These are phyloP conservation scores for Pseudogymnoascus destructans DNA, from an alignment of 2,329 filamentous ascomycete genomes.

Conservation along the genomic window DNA sequence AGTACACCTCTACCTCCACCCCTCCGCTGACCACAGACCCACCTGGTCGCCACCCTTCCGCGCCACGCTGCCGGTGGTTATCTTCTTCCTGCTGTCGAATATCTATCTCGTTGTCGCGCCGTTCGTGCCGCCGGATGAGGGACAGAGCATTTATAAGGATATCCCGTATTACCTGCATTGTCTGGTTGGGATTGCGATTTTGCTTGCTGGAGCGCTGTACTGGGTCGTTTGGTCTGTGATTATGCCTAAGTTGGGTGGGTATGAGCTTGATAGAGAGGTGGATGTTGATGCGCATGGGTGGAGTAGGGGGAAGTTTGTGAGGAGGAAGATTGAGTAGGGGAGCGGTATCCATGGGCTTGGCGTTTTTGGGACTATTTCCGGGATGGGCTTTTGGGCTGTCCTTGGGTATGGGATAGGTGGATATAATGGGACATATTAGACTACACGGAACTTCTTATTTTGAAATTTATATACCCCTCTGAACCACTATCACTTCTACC, in stretches of 20 bases:
- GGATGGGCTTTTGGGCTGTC: not conserved
- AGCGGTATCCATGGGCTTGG: not conserved
- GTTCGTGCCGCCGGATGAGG: slow-evolving; percentile 39
- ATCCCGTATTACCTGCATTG: slow-evolving; percentile 47
- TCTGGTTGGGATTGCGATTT: slow-evolving; percentile 41
- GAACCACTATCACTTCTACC: not conserved
- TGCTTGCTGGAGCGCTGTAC: slow-evolving; percentile 40
- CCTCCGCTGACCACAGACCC: slow-evolving; percentile 34
- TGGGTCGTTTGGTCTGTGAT: slow-evolving; percentile 43
- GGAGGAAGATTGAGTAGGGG: not conserved
- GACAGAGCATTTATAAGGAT: slow-evolving; percentile 39
- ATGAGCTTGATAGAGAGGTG: slow-evolving; percentile 43
- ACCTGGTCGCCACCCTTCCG: slow-evolving; percentile 41
- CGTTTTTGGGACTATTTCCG: not conserved
- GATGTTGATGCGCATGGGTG: slow-evolving; percentile 48
- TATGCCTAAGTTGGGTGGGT: slow-evolving; percentile 37
- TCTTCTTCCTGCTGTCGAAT: slow-evolving; percentile 49
- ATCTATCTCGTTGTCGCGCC: slow-evolving; percentile 47
- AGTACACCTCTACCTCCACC: slow-evolving; percentile 39
- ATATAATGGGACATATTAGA: not conserved
- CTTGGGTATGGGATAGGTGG: not conserved
- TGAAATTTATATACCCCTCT: slow-evolving; percentile 1
- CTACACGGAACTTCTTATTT: slow-evolving; percentile 1
- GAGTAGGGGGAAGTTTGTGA: slow-evolving; percentile 43
- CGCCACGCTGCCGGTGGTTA: slow-evolving; percentile 39